Evolutionary conservation across 805 yeast genomes (phyloP).

Genomic region (Diddensiella transvaalensis): DNA sequence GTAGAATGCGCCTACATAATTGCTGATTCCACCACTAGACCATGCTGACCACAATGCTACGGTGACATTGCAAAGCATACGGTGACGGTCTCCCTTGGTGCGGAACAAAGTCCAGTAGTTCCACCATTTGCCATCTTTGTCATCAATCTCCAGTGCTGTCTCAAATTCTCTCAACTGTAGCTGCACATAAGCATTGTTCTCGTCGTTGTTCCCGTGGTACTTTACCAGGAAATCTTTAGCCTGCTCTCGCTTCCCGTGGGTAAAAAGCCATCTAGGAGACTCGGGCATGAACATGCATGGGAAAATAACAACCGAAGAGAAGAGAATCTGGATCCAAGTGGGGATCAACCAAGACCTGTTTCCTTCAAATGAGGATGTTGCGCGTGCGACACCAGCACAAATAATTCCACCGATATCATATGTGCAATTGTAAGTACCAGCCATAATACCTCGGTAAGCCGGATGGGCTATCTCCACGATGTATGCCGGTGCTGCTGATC

Average conservation of each 20-base stretch:
- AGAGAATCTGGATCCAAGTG: slow-evolving; percentile 14
- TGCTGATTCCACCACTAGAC: too few species aligned
- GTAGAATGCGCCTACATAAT: slow-evolving; percentile 12
- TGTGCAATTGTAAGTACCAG: neutral
- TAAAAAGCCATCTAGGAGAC: slow-evolving; percentile 22
- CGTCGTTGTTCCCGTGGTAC: slow-evolving; percentile 15
- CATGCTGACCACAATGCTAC: slow-evolving; percentile 1
- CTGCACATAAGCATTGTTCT: slow-evolving; percentile 6
- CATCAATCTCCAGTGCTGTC: slow-evolving; percentile 6
- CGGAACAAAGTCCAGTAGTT: slow-evolving; percentile 15
- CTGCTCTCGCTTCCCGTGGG: slow-evolving; percentile 3
- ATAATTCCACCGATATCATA: slow-evolving; percentile 1
- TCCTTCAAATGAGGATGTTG: slow-evolving; percentile 5
- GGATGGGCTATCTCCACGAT: slow-evolving; percentile 19
- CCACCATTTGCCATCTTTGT: slow-evolving; percentile 10
- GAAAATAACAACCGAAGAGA: slow-evolving; percentile 10
- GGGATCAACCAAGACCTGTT: slow-evolving; percentile 19
- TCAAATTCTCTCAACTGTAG: slow-evolving; percentile 13
- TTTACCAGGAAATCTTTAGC: slow-evolving; percentile 12
- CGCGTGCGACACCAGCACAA: slow-evolving; percentile 14
- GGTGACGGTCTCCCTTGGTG: slow-evolving; percentile 4
- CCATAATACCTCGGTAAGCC: slow-evolving; percentile 7
- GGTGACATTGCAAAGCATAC: slow-evolving; percentile 5
- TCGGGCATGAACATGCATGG: slow-evolving; percentile 22
- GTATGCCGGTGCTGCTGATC: slow-evolving; percentile 12